These are phyloP conservation scores for Colletotrichum spaethianum DNA, from an alignment of 2,329 filamentous ascomycete species.

Conservation along the genomic window DNA sequence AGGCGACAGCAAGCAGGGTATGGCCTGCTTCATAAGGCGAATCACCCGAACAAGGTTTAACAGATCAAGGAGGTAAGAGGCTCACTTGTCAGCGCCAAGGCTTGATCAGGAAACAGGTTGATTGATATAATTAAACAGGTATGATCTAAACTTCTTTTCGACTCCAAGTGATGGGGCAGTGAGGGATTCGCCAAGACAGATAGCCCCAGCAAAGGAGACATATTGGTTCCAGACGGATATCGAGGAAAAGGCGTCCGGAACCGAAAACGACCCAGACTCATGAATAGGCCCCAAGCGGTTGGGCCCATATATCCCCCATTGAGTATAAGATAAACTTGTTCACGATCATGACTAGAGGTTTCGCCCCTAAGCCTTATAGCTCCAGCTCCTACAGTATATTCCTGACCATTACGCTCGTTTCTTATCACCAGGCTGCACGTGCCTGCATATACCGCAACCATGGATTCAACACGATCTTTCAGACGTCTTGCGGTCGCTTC, in stretches of 20 bases:
- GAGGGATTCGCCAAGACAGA: slow-evolving; percentile 12
- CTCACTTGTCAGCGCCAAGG: slow-evolving; percentile 28
- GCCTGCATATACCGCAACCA: slow-evolving; percentile 27
- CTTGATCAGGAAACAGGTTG: slow-evolving; percentile 30
- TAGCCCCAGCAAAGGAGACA: background rate
- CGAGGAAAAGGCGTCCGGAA: slow-evolving; percentile 8
- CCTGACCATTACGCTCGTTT: slow-evolving; percentile 19
- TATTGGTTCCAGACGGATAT: slow-evolving; percentile 7
- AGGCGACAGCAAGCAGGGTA: slow-evolving; percentile 10
- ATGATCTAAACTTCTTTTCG: background rate
- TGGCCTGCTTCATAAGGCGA: slow-evolving; percentile 22
- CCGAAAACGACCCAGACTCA: slow-evolving; percentile 1
- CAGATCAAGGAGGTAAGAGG: slow-evolving; percentile 31
- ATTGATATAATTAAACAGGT: slow-evolving; percentile 34
- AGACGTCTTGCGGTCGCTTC: slow-evolving; percentile 41
- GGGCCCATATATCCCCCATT: slow-evolving; percentile 14
- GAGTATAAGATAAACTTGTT: slow-evolving; percentile 32
- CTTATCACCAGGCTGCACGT: slow-evolving; percentile 8
- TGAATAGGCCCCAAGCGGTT: slow-evolving; percentile 2
- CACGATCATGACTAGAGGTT: background rate
- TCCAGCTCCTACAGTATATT: background rate
- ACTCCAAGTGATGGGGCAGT: slow-evolving; percentile 3
- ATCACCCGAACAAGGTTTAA: slow-evolving; percentile 28
- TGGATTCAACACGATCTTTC: slow-evolving; percentile 39
- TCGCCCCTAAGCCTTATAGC: background rate